A percentile compares a stretch with the other conserved stretches of the same genome.
Evolutionary conservation across 371 early-diverging fungal species (phyloP).

Genomic region (Coemansia sp.): DNA sequence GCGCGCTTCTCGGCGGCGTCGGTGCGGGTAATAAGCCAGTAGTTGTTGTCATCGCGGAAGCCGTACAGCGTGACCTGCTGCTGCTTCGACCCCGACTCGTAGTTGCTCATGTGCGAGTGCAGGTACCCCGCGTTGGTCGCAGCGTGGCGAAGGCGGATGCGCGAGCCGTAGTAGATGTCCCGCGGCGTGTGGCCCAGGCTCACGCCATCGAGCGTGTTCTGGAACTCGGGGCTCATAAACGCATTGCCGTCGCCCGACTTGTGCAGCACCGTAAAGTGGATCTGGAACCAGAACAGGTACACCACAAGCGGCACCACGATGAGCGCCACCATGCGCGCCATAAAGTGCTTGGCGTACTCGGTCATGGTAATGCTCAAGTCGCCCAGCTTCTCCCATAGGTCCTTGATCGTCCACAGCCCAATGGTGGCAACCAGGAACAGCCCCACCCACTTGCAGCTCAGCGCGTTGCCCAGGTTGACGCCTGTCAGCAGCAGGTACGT

Average conservation of each 20-base stretch:
- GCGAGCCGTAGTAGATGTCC: constrained; percentile 90
- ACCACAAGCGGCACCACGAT: constrained; percentile 85
- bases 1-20: constrained; percentile 48
- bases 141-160: constrained; percentile 84
- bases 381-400: constrained; percentile 89
- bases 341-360: constrained; percentile 69
- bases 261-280: constrained; percentile 91
- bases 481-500: constrained; percentile 87
- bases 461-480: constrained; percentile 65
- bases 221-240: constrained; percentile 98
- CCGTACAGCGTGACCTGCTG: constrained; percentile 38
- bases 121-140: constrained; percentile 92
- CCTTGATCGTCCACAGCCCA: constrained; percentile 92
- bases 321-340: constrained; percentile 73
- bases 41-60: constrained; percentile 88
- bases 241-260: constrained; percentile 92
- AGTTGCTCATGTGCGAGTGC: constrained; percentile 96
- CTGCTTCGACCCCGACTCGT: constrained; percentile 71
- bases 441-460: constrained; percentile 99
- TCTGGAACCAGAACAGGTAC: constrained; percentile 81
- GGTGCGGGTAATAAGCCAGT: constrained; percentile 51
- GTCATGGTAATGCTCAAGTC: constrained; percentile 75
- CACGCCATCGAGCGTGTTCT: constrained; percentile 85
- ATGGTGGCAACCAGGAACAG: constrained; percentile 94
- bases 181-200: constrained; percentile 77